Conservation (phyloP, 2,329 filamentous ascomycete species). For the Pseudocercospora pini-densiflorae region DNA sequence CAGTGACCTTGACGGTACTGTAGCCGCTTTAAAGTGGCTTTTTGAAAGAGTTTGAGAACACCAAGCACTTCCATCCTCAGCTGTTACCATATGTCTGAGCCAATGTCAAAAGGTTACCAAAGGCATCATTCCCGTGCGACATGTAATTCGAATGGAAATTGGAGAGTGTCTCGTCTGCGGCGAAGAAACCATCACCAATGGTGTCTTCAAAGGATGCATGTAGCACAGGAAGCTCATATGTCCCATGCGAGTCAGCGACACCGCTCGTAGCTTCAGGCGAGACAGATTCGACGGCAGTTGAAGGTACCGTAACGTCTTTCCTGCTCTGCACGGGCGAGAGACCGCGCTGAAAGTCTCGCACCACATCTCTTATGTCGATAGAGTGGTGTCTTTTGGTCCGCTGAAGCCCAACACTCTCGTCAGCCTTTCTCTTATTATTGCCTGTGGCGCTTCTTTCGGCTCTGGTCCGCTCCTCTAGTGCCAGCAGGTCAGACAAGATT, state of each 20-base stretch:
- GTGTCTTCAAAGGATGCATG: neutral
- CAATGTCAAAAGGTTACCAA: slow-evolving; percentile 19
- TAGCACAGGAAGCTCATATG: neutral
- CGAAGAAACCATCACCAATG: neutral
- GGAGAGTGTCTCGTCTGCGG: slow-evolving; percentile 9
- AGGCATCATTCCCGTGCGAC: slow-evolving; percentile 9
- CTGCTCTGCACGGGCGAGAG: slow-evolving; percentile 1
- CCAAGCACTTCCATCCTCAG: neutral
- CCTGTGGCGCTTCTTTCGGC: neutral
- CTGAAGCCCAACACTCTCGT: neutral
- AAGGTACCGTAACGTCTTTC: neutral
- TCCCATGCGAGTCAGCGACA: neutral
- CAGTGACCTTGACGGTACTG: slow-evolving; percentile 14
- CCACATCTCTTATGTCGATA: slow-evolving; percentile 11
- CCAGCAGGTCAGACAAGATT: slow-evolving; percentile 7
- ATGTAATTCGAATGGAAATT: slow-evolving; percentile 14
- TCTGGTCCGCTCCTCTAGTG: slow-evolving; percentile 1
- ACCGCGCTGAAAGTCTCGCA: slow-evolving; percentile 7
- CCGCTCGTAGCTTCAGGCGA: neutral
- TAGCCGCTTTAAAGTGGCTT: slow-evolving; percentile 4
- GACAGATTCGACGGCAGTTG: neutral
- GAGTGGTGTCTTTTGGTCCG: slow-evolving; percentile 3
- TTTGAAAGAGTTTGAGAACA: slow-evolving; percentile 5
- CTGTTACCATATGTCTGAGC: slow-evolving; percentile 13
- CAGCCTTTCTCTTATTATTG: slow-evolving; percentile 8